These are phyloP conservation scores for Prunus padus DNA, from an alignment of 306 rosid species.

Conservation along the genomic window DNA sequence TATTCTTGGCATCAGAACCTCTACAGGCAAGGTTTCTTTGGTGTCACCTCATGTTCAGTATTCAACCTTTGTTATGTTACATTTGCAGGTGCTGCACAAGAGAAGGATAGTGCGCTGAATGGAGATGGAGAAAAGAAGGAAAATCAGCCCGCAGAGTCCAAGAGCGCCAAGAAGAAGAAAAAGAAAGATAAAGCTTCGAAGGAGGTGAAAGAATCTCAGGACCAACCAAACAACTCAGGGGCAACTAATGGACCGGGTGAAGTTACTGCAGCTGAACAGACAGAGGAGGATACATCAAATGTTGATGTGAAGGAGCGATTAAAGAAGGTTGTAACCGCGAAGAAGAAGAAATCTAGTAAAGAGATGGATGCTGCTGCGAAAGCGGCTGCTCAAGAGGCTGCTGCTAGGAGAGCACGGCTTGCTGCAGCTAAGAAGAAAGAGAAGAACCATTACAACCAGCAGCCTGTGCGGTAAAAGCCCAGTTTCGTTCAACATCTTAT, in stretches of 20 bases:
- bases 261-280: slow-evolving; percentile 39
- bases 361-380: slow-evolving; percentile 81
- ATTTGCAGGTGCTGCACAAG: slow-evolving; percentile 50
- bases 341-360: slow-evolving; percentile 85
- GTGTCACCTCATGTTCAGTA: not conserved
- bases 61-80: slow-evolving; percentile 19
- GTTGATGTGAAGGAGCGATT: slow-evolving; percentile 82
- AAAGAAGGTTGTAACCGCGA: slow-evolving; percentile 64
- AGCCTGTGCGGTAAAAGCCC: slow-evolving; percentile 67
- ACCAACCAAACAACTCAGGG: slow-evolving; percentile 51
- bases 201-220: slow-evolving; percentile 70
- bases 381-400: slow-evolving; percentile 92
- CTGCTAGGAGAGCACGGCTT: slow-evolving; percentile 77
- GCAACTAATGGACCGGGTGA: slow-evolving; percentile 42
- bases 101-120: slow-evolving; percentile 45
- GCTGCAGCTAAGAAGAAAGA: slow-evolving; percentile 94
- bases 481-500: slow-evolving; percentile 33
- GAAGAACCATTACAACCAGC: slow-evolving; percentile 94
- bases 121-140: slow-evolving; percentile 77
- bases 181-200: slow-evolving; percentile 82
- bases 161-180: slow-evolving; percentile 81
- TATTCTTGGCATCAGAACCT: not conserved
- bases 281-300: slow-evolving; percentile 63
- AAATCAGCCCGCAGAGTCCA: slow-evolving; percentile 48
- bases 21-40: not conserved